Conservation (phyloP, 1,139 yeast genomes). For the Candida glucosophila region DNA sequence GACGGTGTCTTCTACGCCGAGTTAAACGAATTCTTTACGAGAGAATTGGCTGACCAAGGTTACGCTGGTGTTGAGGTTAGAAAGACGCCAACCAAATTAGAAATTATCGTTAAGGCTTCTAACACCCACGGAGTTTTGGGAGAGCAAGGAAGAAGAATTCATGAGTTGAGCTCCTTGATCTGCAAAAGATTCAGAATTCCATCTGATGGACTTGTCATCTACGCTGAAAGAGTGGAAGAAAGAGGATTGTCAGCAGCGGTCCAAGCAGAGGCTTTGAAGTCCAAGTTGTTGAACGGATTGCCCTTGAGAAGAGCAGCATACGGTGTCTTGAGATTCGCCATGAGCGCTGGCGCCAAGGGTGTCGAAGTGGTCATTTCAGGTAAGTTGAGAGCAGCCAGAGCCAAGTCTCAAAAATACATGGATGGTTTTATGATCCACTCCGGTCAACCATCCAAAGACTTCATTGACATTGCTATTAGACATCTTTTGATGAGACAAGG, state of each 20-base stretch:
- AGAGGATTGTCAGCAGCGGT: constrained; percentile 99
- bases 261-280: constrained; percentile 98
- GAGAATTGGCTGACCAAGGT: constrained; percentile 99
- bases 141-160: constrained; percentile 99
- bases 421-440: constrained; percentile 99
- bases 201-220: constrained; percentile 89
- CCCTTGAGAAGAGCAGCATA: constrained; percentile 99
- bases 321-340: constrained; percentile 99
- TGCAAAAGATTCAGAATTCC: constrained; percentile 98
- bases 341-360: constrained; percentile 99
- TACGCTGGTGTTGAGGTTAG: constrained; percentile 99
- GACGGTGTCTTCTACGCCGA: constrained; percentile 99
- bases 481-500: constrained; percentile 99
- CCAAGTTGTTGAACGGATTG: constrained; percentile 97
- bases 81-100: constrained; percentile 97
- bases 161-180: constrained; percentile 94
- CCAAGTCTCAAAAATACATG: constrained; percentile 99
- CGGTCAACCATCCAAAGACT: constrained; percentile 99
- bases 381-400: constrained; percentile 99
- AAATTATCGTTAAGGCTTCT: constrained; percentile 97
- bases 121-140: constrained; percentile 99
- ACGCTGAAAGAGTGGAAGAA: constrained; percentile 99
- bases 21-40: constrained; percentile 99
- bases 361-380: constrained; percentile 99
- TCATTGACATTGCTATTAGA: constrained; percentile 98